These are phyloP conservation scores for Zymoseptoria pseudotritici DNA, from an alignment of 2,329 filamentous ascomycete genomes.

Conservation along the genomic window DNA sequence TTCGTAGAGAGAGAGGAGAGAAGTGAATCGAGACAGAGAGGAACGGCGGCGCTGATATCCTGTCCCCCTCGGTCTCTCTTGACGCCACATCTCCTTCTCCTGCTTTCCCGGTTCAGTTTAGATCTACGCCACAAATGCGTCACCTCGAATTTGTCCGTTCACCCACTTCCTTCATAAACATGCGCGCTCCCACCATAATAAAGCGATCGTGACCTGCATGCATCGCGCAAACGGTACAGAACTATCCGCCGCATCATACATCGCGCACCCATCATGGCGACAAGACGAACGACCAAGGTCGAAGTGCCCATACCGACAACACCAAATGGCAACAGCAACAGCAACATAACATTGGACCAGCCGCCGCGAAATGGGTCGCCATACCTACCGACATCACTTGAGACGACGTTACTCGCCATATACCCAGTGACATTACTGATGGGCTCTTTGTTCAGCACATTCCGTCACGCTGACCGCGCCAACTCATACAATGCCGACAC, in stretches of 20 bases:
- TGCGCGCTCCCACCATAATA: not conserved
- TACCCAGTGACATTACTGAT: conserved; percentile 75
- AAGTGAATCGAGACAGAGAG: too few relatives aligned
- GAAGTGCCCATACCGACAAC: conserved; percentile 2
- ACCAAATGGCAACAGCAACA: conserved; percentile 2
- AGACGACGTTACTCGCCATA: conserved; percentile 55
- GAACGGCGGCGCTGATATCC: too few relatives aligned
- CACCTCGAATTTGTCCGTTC: not conserved
- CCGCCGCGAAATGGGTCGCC: conserved; percentile 37
- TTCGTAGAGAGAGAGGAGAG: not conserved
- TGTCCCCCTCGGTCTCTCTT: too few relatives aligned
- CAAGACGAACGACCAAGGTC: conserved; percentile 3
- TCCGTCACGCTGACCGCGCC: conserved; percentile 68
- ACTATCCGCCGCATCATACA: not conserved
- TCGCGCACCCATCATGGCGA: conserved; percentile 14
- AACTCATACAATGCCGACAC: conserved; percentile 53
- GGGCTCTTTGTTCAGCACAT: conserved; percentile 69
- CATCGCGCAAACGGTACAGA: not conserved
- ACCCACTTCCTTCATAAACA: not conserved
- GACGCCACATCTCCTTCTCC: too few relatives aligned
- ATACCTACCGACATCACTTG: conserved; percentile 62
- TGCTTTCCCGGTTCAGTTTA: not conserved
- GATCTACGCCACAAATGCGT: not conserved
- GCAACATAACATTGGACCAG: conserved; percentile 7
- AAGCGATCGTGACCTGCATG: not conserved